Conservation (phyloP, 2,329 filamentous ascomycete genomes). For the Mycosphaerelloides madeirae region DNA sequence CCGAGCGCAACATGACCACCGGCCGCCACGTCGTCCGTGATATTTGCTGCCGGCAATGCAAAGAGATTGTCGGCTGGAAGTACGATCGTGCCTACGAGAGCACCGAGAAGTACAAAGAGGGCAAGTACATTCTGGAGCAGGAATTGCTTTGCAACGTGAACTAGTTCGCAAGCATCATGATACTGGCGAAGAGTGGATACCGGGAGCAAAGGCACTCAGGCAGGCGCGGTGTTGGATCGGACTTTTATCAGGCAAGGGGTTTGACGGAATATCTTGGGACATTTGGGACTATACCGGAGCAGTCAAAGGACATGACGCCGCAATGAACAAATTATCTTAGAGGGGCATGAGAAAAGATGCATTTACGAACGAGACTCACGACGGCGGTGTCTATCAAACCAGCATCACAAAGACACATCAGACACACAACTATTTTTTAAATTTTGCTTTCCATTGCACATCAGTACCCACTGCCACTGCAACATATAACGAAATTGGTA, state of each 20-base stretch:
- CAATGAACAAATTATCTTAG: too few species aligned
- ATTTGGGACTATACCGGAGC: background rate
- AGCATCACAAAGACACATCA: too few species aligned
- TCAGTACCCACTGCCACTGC: conserved; percentile 4
- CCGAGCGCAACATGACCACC: conserved; percentile 96
- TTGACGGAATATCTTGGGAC: background rate
- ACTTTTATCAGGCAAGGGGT: too few species aligned
- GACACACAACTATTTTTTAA: too few species aligned
- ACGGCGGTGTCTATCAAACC: too few species aligned
- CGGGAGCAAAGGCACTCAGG: background rate
- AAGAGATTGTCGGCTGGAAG: conserved; percentile 93
- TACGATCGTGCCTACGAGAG: conserved; percentile 95
- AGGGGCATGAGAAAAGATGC: too few species aligned
- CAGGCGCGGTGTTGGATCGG: background rate
- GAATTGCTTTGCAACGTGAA: conserved; percentile 78
- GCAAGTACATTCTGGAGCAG: conserved; percentile 93
- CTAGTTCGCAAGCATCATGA: conserved; percentile 15
- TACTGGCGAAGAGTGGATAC: background rate
- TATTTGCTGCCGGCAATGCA: conserved; percentile 86
- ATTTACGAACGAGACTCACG: too few species aligned
- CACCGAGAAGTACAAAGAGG: conserved; percentile 97
- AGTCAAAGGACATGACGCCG: too few species aligned
- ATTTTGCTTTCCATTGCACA: too few species aligned
- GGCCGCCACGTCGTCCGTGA: conserved; percentile 91
- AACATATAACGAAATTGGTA: conserved; percentile 23